phyloP scores from a whole-genome alignment of 2,329 filamentous ascomycete species.

The Monilinia polystroma region DNA sequence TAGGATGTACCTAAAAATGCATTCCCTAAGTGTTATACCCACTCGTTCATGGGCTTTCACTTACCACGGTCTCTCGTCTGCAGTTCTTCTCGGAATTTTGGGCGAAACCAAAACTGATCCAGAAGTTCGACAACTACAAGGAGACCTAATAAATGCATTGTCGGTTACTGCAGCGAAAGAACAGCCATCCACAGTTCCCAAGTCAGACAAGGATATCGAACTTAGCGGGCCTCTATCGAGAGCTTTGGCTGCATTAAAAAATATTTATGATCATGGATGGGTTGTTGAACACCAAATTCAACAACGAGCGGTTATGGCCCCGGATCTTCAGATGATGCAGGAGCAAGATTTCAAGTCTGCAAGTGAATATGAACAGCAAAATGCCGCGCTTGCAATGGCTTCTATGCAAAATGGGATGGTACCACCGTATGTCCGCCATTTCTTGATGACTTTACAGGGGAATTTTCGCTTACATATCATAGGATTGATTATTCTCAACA shows the following conservation, averaged over 20 bases:
- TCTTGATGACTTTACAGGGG: neutral
- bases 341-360: conserved; percentile 27
- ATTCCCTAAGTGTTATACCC: conserved; percentile 64
- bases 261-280: conserved; percentile 65
- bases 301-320: conserved; percentile 32
- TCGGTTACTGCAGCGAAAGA: conserved; percentile 65
- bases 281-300: conserved; percentile 47
- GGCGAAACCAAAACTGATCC: conserved; percentile 63
- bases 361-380: conserved; percentile 45
- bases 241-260: conserved; percentile 59
- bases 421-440: conserved; percentile 34
- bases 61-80: conserved; percentile 65
- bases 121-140: conserved; percentile 62
- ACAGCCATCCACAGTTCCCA: conserved; percentile 34
- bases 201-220: conserved; percentile 39
- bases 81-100: conserved; percentile 61
- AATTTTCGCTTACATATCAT: neutral
- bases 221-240: conserved; percentile 56
- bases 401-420: conserved; percentile 59
- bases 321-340: conserved; percentile 23
- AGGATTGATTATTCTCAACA: conserved; percentile 44
- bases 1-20: conserved; percentile 68
- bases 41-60: conserved; percentile 68
- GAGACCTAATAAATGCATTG: conserved; percentile 61
- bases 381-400: conserved; percentile 63